Conservation (phyloP, 345 rosid genomes). For the Eutrema japonicum region DNA sequence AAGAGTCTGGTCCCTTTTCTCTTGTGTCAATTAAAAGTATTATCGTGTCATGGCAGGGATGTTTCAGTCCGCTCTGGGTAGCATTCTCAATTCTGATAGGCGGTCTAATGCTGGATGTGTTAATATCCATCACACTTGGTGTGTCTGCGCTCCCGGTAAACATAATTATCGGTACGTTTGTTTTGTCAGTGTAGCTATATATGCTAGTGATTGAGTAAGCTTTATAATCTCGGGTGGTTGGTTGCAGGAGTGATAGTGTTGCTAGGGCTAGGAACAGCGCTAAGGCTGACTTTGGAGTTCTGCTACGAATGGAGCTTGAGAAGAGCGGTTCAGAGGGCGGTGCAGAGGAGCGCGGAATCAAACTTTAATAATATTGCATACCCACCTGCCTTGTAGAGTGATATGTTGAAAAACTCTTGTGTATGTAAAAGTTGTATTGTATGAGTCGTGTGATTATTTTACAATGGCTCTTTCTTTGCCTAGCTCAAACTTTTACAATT, state of each 20-base stretch:
- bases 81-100: slow-evolving; percentile 89
- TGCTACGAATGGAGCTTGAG: slow-evolving; percentile 83
- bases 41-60: slow-evolving; percentile 52
- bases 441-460: slow-evolving; percentile 16
- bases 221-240: neutral
- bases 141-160: slow-evolving; percentile 87
- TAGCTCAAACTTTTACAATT: neutral
- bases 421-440: slow-evolving; percentile 15
- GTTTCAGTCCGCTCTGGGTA: slow-evolving; percentile 89
- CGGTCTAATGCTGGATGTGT: slow-evolving; percentile 81
- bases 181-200: neutral
- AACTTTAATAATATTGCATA: slow-evolving; percentile 54
- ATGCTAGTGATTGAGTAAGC: slow-evolving; percentile 12
- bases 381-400: slow-evolving; percentile 64
- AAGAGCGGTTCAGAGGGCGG: slow-evolving; percentile 74
- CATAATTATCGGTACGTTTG: slow-evolving; percentile 74
- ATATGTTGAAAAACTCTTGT: slow-evolving; percentile 3
- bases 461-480: neutral
- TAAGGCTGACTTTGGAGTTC: slow-evolving; percentile 78
- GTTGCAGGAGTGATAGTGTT: slow-evolving; percentile 80
- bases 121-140: slow-evolving; percentile 83
- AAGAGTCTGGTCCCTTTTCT: neutral
- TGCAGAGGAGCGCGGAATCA: slow-evolving; percentile 67
- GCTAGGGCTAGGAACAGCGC: slow-evolving; percentile 91
- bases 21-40: neutral